Percentiles rank a stretch among this genome's conserved stretches.
These are phyloP conservation scores for Naematelia aurantialba DNA, from an alignment of 768 basidiomycete species.

Conservation along the genomic window DNA sequence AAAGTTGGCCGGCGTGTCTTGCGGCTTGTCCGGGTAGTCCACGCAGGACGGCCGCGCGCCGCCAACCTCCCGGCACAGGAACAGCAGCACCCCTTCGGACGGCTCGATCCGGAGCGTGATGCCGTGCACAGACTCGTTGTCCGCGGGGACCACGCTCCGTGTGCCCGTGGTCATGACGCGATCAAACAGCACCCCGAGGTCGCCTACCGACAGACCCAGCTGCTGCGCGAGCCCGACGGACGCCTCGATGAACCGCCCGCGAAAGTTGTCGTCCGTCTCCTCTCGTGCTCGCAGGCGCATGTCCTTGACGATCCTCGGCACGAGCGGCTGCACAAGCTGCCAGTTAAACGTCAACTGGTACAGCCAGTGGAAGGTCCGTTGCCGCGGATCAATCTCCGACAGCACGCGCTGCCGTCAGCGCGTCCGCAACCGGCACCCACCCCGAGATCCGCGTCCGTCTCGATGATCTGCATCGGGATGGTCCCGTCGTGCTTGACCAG, in stretches of 20 bases:
- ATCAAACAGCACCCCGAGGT: conserved; percentile 50
- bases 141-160: conserved; percentile 14
- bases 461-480: conserved; percentile 50
- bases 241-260: conserved; percentile 47
- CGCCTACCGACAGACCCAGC: conserved; percentile 44
- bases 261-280: conserved; percentile 34
- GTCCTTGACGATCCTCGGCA: conserved; percentile 36
- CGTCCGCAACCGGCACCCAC: conserved; percentile 17
- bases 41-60: conserved; percentile 22
- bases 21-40: conserved; percentile 22
- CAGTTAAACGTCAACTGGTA: conserved; percentile 51
- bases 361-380: conserved; percentile 51
- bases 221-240: conserved; percentile 45
- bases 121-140: conserved; percentile 42
- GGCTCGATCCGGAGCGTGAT: conserved; percentile 38
- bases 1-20: conserved; percentile 9
- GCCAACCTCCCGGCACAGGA: conserved; percentile 48
- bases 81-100: conserved; percentile 50
- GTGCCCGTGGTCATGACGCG: conserved; percentile 46
- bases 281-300: conserved; percentile 1
- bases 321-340: conserved; percentile 45
- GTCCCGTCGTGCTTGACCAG: conserved; percentile 49
- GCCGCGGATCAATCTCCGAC: conserved; percentile 46
- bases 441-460: conserved; percentile 46
- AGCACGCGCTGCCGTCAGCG: conserved; percentile 36